Percentiles rank a stretch among this genome's conserved stretches.
Evolutionary conservation across 1,139 yeast species (phyloP).

Genomic region (Zhuliangozyma parablackwelliae): DNA sequence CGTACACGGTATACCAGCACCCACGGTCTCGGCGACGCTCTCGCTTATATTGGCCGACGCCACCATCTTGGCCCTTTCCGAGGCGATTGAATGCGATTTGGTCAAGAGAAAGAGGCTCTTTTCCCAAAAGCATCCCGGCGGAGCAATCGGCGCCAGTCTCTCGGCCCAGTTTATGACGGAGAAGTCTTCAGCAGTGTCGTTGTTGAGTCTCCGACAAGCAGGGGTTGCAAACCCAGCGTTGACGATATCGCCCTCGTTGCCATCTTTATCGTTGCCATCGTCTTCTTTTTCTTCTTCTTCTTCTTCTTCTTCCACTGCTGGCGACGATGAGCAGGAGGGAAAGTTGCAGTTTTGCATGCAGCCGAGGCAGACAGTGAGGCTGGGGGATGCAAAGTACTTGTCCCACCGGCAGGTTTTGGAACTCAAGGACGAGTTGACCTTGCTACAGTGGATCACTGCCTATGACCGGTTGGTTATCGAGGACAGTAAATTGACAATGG

Average conservation of each 20-base stretch:
- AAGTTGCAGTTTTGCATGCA: not conserved
- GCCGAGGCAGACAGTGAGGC: not conserved
- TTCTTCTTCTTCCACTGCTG: constrained; percentile 14
- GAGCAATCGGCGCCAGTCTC: constrained; percentile 69
- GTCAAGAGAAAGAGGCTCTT: constrained; percentile 52
- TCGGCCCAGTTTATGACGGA: constrained; percentile 11
- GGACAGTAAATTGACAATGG: constrained; percentile 15
- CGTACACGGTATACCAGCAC: constrained; percentile 83
- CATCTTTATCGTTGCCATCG: constrained; percentile 1
- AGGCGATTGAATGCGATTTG: constrained; percentile 56
- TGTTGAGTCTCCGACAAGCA: constrained; percentile 2
- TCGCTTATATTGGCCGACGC: constrained; percentile 78
- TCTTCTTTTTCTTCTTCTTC: too few relatives aligned
- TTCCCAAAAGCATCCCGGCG: constrained; percentile 82
- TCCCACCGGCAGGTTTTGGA: constrained; percentile 8
- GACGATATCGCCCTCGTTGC: not conserved
- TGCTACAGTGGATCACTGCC: constrained; percentile 27
- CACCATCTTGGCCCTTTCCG: constrained; percentile 66
- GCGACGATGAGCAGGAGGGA: constrained; percentile 19
- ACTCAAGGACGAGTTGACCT: constrained; percentile 15
- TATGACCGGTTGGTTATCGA: constrained; percentile 23
- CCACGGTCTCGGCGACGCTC: constrained; percentile 79
- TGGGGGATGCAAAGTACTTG: not conserved
- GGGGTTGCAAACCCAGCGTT: not conserved
- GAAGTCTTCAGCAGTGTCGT: constrained; percentile 2